Evolutionary conservation across 441 rosid species (phyloP).

Genomic region (Pelargonium australe): DNA sequence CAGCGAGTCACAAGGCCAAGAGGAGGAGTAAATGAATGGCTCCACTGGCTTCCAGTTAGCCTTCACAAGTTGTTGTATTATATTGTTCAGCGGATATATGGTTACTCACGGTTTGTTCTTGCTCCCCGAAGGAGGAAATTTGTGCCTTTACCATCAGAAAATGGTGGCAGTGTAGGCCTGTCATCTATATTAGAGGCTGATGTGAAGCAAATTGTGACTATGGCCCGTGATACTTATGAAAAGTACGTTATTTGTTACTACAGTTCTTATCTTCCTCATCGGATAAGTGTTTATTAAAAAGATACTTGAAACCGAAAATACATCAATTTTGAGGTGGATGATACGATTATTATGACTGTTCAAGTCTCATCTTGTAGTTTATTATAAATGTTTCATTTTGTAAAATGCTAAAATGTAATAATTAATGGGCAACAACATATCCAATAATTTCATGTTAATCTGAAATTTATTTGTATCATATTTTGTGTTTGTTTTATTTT

Average conservation of each 20-base stretch:
- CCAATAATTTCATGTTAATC: no score
- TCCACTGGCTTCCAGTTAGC: constrained; percentile 83
- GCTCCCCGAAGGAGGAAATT: constrained; percentile 32
- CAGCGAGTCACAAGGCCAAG: constrained; percentile 89
- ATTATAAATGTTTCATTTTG: neutral
- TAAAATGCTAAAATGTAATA: neutral
- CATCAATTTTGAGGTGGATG: neutral
- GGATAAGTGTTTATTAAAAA: neutral
- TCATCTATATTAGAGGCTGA: constrained; percentile 69
- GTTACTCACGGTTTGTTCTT: constrained; percentile 41
- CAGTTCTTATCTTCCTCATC: neutral
- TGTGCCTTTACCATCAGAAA: constrained; percentile 30
- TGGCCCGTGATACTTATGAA: constrained; percentile 68
- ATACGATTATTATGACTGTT: neutral
- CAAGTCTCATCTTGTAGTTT: neutral
- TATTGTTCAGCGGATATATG: constrained; percentile 34
- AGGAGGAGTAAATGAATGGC: constrained; percentile 85
- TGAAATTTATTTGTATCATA: neutral
- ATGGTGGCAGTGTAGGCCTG: constrained; percentile 56
- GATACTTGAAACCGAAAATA: neutral
- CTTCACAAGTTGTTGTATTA: constrained; percentile 57
- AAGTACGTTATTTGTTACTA: constrained; percentile 39
- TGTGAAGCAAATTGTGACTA: constrained; percentile 58
- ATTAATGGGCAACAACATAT: no score
- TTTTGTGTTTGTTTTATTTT: neutral